Base-by-base conservation (phyloP, 805 yeast genomes). In the Saturnispora hagleri region DNA sequence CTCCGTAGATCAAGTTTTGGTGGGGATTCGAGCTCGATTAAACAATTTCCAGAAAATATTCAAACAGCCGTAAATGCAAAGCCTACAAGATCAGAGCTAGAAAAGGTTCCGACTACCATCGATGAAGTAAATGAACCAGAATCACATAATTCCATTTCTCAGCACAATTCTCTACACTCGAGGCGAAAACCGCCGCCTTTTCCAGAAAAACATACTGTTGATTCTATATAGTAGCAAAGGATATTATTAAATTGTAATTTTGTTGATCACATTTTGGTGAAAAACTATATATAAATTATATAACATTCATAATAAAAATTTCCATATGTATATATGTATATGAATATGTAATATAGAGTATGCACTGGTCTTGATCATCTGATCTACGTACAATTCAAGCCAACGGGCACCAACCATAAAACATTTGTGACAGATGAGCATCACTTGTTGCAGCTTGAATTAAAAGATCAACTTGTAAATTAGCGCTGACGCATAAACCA, bases 391-490 rank as follows among this genome's bases (percentile, higher is more conserved):
- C 12, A 13, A 9, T 31, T 43, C 12, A 49, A 10, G 48, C 48
- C 6, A 83, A 82, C 8, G 93, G 78, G 68, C 81, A 72, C 99
- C 99, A 93, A 3, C 99, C 99, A 26, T 86, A 81, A 66, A 88
- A 93, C 99, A 93, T 91, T 58, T 77, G 84, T 31, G 87, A 74
- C 43, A 93, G 68, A 56, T 83, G 82, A 45, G 82, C 87, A 5
- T 71, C 71, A 2, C 88, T 81, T 0, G 86, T 77, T 0, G 98
- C 93, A 55, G 84, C 86, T 58, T 85, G 88, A 33, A 91, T 86
- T 54, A 93, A 74, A 28, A 86, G 81, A 61, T 93, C 97, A 1
- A 89, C 97, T 62, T 91, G 96, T 0, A 97, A 98, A 44, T 85
- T 83, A 3, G 90, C 86, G 68, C 95, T 88, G 71, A 93, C 79